Base-by-base conservation (phyloP, 768 basidiomycete species). In the Russula griseocarnosa region DNA sequence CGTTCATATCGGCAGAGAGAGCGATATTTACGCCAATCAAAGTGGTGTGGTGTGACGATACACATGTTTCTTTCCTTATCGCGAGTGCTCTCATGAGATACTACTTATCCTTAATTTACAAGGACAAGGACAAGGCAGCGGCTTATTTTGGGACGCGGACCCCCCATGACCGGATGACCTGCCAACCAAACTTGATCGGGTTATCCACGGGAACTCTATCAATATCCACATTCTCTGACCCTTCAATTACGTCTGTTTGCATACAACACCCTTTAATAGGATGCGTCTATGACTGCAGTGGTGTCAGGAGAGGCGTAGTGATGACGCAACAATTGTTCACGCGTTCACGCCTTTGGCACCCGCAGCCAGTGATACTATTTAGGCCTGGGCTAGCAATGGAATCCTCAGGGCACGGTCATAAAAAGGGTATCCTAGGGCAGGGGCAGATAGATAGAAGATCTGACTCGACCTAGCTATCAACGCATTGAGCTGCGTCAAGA, bases 11-110 rank as follows among this genome's bases (percentile, higher is more conserved):
- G 38, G 38, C n/a, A n/a, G n/a, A n/a, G 18, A 40, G 11, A 16
- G 38, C 16, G 14, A 40, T 40, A 40, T 40, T 40, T 1, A 40
- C 38, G 38, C 38, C 16, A 40, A 40, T 40, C 38, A 40, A 40
- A 40, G n/a, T n/a, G n/a, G n/a, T n/a, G 36, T 36, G 36, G 36
- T 28, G 26, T 49, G 14, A 26, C 49, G 26, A 16, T 50, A 28
- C n/a, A n/a, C n/a, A n/a, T n/a, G n/a, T n/a, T n/a, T 5, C 5
- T 14, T 53, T 53, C 62, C 62, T 63, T 59, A 63, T 63, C 62
- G 32, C 42, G 62, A 34, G 32, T 52, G 56, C 51, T 63, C 56
- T 58, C 32, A 32, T 26, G 50, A 53, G 42, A 42, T 58, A 46
- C n/a, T n/a, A n/a, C n/a, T n/a, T 38, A 16, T 38, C 4, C 38